phyloP scores from a whole-genome alignment of 192 early-diverging fungal genomes.

The Chytriomyces confervae region DNA sequence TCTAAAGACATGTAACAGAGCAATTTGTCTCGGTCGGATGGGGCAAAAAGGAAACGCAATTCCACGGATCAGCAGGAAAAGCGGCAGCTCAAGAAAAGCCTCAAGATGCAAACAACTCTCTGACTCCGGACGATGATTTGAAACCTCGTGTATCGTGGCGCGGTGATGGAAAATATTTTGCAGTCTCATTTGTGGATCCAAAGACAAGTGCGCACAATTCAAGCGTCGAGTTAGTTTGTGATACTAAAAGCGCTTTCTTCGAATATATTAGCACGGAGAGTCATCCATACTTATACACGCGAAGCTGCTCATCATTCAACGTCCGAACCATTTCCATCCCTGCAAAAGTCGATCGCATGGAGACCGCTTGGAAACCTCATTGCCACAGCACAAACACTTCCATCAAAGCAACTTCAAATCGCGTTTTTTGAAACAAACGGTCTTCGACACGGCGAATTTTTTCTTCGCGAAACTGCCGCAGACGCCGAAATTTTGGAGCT shows the following conservation, averaged over 20 bases:
- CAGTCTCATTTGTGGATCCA: conserved; percentile 71
- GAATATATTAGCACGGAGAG: conserved; percentile 56
- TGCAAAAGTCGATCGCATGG: conserved; percentile 85
- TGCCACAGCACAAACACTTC: conserved; percentile 75
- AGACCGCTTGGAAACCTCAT: conserved; percentile 85
- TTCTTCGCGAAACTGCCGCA: conserved; percentile 61
- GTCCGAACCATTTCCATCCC: conserved; percentile 74
- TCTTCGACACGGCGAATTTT: conserved; percentile 90
- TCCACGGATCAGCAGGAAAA: conserved; percentile 91
- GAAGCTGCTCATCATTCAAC: conserved; percentile 85
- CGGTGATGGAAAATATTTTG: conserved; percentile 86
- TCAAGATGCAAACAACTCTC: conserved; percentile 35
- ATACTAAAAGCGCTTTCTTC: not conserved
- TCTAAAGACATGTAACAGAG: conserved; percentile 42
- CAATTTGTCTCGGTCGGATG: conserved; percentile 86
- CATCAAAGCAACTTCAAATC: conserved; percentile 78
- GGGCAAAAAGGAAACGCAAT: conserved; percentile 97
- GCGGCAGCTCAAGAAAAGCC: conserved; percentile 63
- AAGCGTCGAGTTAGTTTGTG: not conserved
- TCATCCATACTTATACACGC: conserved; percentile 81
- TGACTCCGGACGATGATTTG: conserved; percentile 71
- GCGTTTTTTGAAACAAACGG: conserved; percentile 97
- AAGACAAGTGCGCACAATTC: conserved; percentile 11
- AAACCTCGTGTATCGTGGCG: conserved; percentile 83
- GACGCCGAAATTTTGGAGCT: conserved; percentile 56